Conservation (phyloP, 768 basidiomycete species). For the Boletus patriciae region DNA sequence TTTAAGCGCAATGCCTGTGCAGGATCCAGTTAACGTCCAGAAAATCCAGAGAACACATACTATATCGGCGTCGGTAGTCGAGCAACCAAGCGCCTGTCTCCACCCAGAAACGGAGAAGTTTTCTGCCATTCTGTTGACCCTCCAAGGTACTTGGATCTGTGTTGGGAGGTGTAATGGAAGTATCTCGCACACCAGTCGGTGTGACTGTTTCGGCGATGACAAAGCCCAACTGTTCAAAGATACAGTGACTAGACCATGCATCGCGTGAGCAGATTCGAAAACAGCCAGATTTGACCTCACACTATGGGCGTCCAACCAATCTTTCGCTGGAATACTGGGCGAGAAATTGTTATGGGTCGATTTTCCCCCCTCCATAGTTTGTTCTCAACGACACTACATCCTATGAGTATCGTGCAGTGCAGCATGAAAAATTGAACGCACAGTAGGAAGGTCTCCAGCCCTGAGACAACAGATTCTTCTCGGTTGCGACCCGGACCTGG, state of each 20-base stretch:
- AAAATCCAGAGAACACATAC: constrained; percentile 32
- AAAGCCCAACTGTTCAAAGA: constrained; percentile 47
- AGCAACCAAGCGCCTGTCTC: constrained; percentile 68
- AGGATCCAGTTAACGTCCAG: constrained; percentile 11
- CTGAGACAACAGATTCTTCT: constrained; percentile 54
- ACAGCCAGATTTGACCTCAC: constrained; percentile 41
- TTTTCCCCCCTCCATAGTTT: constrained; percentile 70
- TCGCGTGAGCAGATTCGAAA: constrained; percentile 11
- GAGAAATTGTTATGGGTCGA: constrained; percentile 53
- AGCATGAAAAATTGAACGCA: constrained; percentile 37
- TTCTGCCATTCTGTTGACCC: constrained; percentile 55
- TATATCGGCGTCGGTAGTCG: constrained; percentile 51
- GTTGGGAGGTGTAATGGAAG: constrained; percentile 52
- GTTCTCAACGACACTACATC: constrained; percentile 67
- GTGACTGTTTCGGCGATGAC: constrained; percentile 22
- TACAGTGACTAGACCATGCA: constrained; percentile 32
- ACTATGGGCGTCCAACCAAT: constrained; percentile 63
- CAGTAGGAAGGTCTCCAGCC: constrained; percentile 68
- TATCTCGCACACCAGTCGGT: constrained; percentile 36
- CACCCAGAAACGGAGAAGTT: constrained; percentile 77
- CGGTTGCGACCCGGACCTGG: constrained; percentile 56
- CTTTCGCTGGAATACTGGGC: constrained; percentile 58
- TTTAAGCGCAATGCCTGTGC: constrained; percentile 47
- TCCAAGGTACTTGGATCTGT: constrained; percentile 47
- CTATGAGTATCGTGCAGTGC: not conserved